A percentile compares a stretch with the other conserved stretches of the same genome.
These are phyloP conservation scores for Talaromyces sp. DNA, from an alignment of 2,329 filamentous ascomycete species.

Conservation along the genomic window DNA sequence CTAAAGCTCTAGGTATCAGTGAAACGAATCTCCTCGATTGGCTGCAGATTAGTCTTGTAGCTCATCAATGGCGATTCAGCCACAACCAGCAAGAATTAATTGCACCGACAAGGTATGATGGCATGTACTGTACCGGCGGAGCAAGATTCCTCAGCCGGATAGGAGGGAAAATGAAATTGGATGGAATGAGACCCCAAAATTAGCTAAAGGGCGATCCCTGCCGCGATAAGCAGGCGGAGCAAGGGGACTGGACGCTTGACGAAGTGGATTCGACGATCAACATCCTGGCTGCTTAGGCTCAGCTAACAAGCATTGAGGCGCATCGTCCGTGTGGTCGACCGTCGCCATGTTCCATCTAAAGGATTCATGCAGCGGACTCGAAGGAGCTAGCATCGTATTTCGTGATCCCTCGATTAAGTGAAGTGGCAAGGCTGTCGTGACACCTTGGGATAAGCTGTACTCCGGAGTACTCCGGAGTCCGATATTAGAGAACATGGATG, in stretches of 20 bases:
- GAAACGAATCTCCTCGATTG: background rate
- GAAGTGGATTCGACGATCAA: background rate
- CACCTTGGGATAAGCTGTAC: background rate
- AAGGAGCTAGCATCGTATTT: background rate
- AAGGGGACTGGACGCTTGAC: background rate
- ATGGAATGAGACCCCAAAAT: background rate
- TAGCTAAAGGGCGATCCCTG: background rate
- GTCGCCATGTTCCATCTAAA: background rate
- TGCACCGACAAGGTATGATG: background rate
- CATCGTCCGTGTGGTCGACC: background rate
- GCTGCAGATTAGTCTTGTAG: constrained; percentile 1
- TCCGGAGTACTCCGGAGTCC: background rate
- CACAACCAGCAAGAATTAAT: background rate
- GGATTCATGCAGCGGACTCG: background rate
- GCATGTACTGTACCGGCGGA: background rate
- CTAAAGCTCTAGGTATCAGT: background rate
- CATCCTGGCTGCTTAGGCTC: background rate
- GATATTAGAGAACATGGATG: background rate
- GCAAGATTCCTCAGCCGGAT: background rate
- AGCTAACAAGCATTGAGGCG: constrained; percentile 4
- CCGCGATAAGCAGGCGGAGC: background rate
- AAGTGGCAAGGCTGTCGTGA: constrained; percentile 1
- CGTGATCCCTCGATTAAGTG: background rate
- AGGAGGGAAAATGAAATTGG: background rate
- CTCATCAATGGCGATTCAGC: background rate